These are phyloP conservation scores for Cryptococcus jaspeensis DNA, from an alignment of 1,284 basidiomycete genomes.

Conservation along the genomic window DNA sequence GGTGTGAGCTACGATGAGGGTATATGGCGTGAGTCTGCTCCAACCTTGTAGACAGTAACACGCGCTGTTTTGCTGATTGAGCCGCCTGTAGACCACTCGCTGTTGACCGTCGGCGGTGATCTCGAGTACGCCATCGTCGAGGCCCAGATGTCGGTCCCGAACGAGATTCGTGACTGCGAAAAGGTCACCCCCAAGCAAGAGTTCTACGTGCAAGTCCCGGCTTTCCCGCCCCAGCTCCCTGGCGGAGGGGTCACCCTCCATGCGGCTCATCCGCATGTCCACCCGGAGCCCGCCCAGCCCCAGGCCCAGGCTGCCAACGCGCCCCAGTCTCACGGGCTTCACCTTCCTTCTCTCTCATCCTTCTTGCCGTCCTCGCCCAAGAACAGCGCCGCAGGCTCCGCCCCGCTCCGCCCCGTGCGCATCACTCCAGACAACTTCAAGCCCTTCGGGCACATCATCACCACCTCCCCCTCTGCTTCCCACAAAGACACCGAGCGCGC, in stretches of 20 bases:
- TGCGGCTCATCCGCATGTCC: slow-evolving; percentile 1
- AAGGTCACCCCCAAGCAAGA: slow-evolving; percentile 29
- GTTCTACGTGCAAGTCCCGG: slow-evolving; percentile 31
- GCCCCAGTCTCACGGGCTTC: neutral
- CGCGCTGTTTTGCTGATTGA: neutral
- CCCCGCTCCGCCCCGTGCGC: slow-evolving; percentile 21
- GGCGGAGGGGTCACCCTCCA: neutral
- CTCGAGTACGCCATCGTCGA: slow-evolving; percentile 80
- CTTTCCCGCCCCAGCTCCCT: slow-evolving; percentile 19
- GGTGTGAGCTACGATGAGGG: slow-evolving; percentile 78
- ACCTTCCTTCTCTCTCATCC: slow-evolving; percentile 4
- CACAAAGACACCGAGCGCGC: slow-evolving; percentile 66
- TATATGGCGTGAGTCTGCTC: slow-evolving; percentile 73
- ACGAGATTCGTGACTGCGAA: slow-evolving; percentile 70
- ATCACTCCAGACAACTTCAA: slow-evolving; percentile 67
- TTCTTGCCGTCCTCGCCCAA: neutral
- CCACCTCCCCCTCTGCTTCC: slow-evolving; percentile 54
- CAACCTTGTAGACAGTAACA: neutral
- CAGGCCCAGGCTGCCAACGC: neutral
- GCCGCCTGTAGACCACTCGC: slow-evolving; percentile 67
- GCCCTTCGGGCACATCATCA: slow-evolving; percentile 78
- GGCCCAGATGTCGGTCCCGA: slow-evolving; percentile 72
- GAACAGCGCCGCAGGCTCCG: neutral
- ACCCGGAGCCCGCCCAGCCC: neutral
- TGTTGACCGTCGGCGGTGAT: slow-evolving; percentile 69